Evolutionary conservation across 2,329 filamentous ascomycete species (phyloP), one percentile per base, ranked within the genome.

Genomic region (Beauveria scarabaeidicola): DNA sequence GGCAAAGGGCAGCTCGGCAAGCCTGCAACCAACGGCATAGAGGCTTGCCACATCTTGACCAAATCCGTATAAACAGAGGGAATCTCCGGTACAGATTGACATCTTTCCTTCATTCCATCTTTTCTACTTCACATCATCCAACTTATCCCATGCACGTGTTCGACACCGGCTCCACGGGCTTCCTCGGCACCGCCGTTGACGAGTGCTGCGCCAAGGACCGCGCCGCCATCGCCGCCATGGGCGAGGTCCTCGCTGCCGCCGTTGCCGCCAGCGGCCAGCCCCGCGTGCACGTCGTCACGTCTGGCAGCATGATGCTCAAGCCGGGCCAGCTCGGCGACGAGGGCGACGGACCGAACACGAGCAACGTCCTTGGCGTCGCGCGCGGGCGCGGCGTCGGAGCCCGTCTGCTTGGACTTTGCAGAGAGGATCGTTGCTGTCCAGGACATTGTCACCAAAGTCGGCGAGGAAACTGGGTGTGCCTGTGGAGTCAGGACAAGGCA

Each of bases 91-190:
- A 1, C 0, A 15, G 32, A 19, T 52, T 6, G n/a, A 9, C 5
- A 25, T 29, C 7, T 2, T n/a, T 19, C 2, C n/a, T 5, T 44
- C 23, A 53, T 19, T 32, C 3, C 19, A 19, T 32, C 17, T 27
- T 41, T 4, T 19, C 11, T 41, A 1, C 36, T 21, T 32, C 27
- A 36, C 17, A 36, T 11, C 21, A 27, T 51, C 8, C 11, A 25
- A 15, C 17, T 32, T 27, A 21, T 23, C 52, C 19, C 25, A 67
- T 73, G 71, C 68, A 63, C 19, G 67, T 74, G 61, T 76, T 75
- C 63, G 68, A 77, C 51, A 78, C 76, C 7, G 77, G 77, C 44
- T 70, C 74, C 5, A 72, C 74, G 7, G 76, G 76, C 64, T 77
- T 74, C 61, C 69, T 78, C 58, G 77, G 77, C 63, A 64, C 66